These are phyloP conservation scores for Jimgerdemannia lactiflua DNA, from an alignment of 192 early-diverging fungal genomes.

Conservation along the genomic window DNA sequence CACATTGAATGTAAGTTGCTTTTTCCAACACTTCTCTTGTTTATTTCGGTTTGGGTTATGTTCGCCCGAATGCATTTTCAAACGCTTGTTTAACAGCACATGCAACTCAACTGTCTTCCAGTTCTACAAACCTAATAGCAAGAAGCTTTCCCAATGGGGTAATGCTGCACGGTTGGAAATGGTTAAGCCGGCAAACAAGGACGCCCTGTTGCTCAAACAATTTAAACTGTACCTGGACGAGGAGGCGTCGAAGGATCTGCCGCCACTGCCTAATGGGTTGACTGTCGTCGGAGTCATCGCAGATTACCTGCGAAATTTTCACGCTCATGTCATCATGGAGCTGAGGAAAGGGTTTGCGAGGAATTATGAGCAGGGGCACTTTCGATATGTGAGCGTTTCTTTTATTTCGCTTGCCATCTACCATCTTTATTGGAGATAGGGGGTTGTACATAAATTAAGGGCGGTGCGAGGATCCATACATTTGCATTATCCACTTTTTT, in stretches of 20 bases:
- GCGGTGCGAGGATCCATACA: too few species aligned
- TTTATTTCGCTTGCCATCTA: not conserved
- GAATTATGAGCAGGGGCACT: conserved; percentile 10
- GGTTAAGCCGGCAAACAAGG: conserved; percentile 24
- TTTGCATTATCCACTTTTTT: too few species aligned
- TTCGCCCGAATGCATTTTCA: not conserved
- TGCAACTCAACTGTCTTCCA: conserved; percentile 24
- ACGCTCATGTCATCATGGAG: conserved; percentile 28
- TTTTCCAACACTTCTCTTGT: not conserved
- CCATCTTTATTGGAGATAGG: too few species aligned
- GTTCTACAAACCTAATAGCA: conserved; percentile 39
- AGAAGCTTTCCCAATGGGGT: conserved; percentile 38
- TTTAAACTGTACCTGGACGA: conserved; percentile 50
- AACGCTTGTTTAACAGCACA: conserved; percentile 5
- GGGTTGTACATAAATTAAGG: too few species aligned
- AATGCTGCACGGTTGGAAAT: conserved; percentile 34
- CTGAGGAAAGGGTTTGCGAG: conserved; percentile 34
- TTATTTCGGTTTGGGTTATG: not conserved
- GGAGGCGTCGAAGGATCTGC: conserved; percentile 24
- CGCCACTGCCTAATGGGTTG: conserved; percentile 32
- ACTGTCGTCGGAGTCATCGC: conserved; percentile 36
- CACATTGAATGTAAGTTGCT: conserved; percentile 20
- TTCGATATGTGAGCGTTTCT: conserved; percentile 12
- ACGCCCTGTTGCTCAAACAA: conserved; percentile 35
- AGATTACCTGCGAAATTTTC: conserved; percentile 39